phyloP scores from a whole-genome alignment of 2,329 filamentous ascomycete species.

The Aspergillus viridinutans region DNA sequence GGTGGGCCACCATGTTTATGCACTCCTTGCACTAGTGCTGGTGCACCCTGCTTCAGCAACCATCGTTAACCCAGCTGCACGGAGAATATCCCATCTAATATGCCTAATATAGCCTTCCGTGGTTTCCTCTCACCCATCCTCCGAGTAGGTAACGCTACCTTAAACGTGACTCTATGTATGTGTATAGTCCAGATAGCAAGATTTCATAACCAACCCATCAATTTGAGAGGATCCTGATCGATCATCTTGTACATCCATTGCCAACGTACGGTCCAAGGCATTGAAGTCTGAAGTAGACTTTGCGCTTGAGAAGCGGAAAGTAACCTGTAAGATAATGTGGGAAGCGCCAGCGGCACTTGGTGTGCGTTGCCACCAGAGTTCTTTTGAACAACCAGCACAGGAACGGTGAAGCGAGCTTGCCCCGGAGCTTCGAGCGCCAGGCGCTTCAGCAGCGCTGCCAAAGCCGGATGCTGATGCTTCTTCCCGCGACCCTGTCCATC shows the following conservation, averaged over 20 bases:
- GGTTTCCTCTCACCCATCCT: background rate
- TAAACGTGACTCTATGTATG: constrained; percentile 15
- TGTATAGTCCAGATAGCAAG: constrained; percentile 23
- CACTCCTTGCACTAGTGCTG: too few relatives aligned
- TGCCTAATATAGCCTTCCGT: background rate
- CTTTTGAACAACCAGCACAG: constrained; percentile 25
- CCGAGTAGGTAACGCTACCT: constrained; percentile 3
- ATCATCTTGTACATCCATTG: constrained; percentile 40
- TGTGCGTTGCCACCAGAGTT: background rate
- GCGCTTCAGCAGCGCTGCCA: constrained; percentile 4
- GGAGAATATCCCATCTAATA: background rate
- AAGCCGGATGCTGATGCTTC: background rate
- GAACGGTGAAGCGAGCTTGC: constrained; percentile 40
- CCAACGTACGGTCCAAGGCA: constrained; percentile 28
- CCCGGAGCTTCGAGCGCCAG: constrained; percentile 32
- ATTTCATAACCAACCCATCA: constrained; percentile 27
- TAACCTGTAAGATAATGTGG: constrained; percentile 23
- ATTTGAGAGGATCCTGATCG: constrained; percentile 27
- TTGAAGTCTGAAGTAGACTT: constrained; percentile 3
- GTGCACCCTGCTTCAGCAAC: too few relatives aligned
- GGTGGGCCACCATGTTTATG: background rate
- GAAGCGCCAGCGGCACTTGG: constrained; percentile 22
- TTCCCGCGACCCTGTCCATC: constrained; percentile 1
- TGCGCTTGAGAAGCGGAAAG: constrained; percentile 1
- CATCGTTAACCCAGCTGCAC: background rate